Evolutionary conservation across 2,329 filamentous ascomycete genomes (phyloP).

Genomic region (Epichloe gansuensis): DNA sequence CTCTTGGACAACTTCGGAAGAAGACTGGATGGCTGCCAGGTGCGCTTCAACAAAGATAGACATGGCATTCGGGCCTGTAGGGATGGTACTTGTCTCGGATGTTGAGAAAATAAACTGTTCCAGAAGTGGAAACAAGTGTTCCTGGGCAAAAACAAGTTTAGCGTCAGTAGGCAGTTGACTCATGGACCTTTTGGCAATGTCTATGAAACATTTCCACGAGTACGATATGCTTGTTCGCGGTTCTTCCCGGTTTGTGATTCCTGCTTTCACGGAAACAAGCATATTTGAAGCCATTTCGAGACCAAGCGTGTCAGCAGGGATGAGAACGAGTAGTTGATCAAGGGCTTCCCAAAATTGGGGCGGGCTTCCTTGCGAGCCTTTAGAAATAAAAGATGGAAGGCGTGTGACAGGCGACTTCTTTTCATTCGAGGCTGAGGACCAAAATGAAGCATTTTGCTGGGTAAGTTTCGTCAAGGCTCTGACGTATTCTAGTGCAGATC

Average conservation of each 20-base stretch:
- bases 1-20: conserved; percentile 30
- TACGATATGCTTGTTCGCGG: conserved; percentile 50
- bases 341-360: conserved; percentile 62
- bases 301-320: conserved; percentile 35
- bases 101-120: conserved; percentile 39
- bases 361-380: conserved; percentile 69
- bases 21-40: conserved; percentile 27
- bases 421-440: conserved; percentile 44
- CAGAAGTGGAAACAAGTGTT: conserved; percentile 41
- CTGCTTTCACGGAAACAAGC: conserved; percentile 53
- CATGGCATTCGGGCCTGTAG: conserved; percentile 21
- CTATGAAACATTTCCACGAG: conserved; percentile 67
- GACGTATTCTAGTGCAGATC: conserved; percentile 61
- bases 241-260: conserved; percentile 64
- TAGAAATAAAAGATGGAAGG: conserved; percentile 61
- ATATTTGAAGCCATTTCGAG: conserved; percentile 45
- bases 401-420: conserved; percentile 42
- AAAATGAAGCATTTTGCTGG: conserved; percentile 50
- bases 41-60: conserved; percentile 35
- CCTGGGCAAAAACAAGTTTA: conserved; percentile 31
- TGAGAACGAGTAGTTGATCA: conserved; percentile 45
- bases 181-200: conserved; percentile 43
- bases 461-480: conserved; percentile 56
- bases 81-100: conserved; percentile 23
- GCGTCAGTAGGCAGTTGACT: conserved; percentile 31